These are phyloP conservation scores for Russula lepida DNA, from an alignment of 768 basidiomycete species.

Conservation along the genomic window DNA sequence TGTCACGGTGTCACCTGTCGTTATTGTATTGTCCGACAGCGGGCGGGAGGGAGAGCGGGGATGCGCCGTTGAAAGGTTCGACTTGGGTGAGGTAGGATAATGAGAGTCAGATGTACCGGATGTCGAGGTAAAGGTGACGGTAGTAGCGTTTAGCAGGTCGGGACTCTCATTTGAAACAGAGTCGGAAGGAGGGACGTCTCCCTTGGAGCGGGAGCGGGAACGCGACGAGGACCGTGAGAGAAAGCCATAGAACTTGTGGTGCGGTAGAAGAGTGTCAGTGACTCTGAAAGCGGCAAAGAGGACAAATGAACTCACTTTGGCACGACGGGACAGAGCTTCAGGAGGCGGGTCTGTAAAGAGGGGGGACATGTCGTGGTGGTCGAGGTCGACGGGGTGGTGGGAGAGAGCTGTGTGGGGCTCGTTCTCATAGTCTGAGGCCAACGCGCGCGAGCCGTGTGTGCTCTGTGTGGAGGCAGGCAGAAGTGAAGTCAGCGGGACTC, in stretches of 20 bases:
- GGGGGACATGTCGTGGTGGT: slow-evolving; percentile 20
- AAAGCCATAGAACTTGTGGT: slow-evolving; percentile 50
- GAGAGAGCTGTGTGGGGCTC: slow-evolving; percentile 9
- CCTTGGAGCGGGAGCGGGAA: slow-evolving; percentile 47
- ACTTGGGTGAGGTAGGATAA: slow-evolving; percentile 15
- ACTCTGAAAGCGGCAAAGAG: not conserved
- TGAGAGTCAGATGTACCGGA: slow-evolving; percentile 22
- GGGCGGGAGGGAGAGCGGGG: slow-evolving; percentile 49
- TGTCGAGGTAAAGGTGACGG: slow-evolving; percentile 13
- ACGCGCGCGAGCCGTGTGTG: slow-evolving; percentile 22
- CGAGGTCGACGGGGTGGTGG: slow-evolving; percentile 17
- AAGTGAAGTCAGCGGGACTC: not conserved
- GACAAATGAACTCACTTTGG: slow-evolving; percentile 13
- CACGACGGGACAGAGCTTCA: slow-evolving; percentile 8
- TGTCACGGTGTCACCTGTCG: slow-evolving; percentile 52
- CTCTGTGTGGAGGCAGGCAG: slow-evolving; percentile 17
- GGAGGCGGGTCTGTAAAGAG: slow-evolving; percentile 7
- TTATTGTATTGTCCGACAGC: slow-evolving; percentile 55
- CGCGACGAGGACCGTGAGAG: slow-evolving; percentile 40
- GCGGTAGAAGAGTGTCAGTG: not conserved
- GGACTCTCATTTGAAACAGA: slow-evolving; percentile 23
- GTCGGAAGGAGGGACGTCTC: slow-evolving; percentile 15
- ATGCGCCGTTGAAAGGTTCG: slow-evolving; percentile 37
- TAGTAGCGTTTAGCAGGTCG: slow-evolving; percentile 20
- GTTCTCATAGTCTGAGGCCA: slow-evolving; percentile 21